A percentile compares a stretch with the other conserved stretches of the same genome.
These are phyloP conservation scores for Sporothrix brunneoviolacea DNA, from an alignment of 2,329 filamentous ascomycete species.

Conservation along the genomic window DNA sequence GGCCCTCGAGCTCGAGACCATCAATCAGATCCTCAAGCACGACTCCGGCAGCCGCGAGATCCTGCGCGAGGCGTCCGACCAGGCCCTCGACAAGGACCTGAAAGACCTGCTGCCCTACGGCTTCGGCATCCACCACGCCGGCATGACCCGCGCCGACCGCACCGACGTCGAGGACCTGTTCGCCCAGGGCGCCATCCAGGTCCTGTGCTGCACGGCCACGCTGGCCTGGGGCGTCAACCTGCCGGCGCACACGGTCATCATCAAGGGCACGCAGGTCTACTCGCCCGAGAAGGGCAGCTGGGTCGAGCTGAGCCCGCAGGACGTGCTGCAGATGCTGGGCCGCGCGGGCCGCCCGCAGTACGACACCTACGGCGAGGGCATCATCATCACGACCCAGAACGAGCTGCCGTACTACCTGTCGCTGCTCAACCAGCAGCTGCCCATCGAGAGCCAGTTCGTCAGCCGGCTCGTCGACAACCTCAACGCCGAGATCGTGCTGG, in stretches of 20 bases:
- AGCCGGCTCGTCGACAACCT: conserved; percentile 91
- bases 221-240: conserved; percentile 98
- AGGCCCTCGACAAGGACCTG: conserved; percentile 76
- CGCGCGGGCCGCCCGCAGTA: conserved; percentile 94
- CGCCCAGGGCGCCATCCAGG: conserved; percentile 81
- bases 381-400: conserved; percentile 91
- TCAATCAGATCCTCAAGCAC: conserved; percentile 87
- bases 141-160: conserved; percentile 92
- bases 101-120: conserved; percentile 95
- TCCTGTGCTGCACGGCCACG: conserved; percentile 96
- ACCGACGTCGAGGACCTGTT: conserved; percentile 94
- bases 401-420: conserved; percentile 98
- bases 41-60: conserved; percentile 90
- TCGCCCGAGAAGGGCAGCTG: conserved; percentile 97
- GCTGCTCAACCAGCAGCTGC: conserved; percentile 90
- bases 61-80: conserved; percentile 73
- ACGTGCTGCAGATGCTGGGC: conserved; percentile 97
- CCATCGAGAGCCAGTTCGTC: conserved; percentile 93
- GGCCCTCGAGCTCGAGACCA: conserved; percentile 92
- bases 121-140: conserved; percentile 96
- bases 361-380: conserved; percentile 95
- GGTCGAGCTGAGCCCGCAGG: conserved; percentile 95
- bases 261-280: conserved; percentile 97
- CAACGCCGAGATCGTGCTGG: conserved; percentile 92
- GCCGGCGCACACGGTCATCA: conserved; percentile 95